Base-by-base conservation (phyloP, 2,329 filamentous ascomycete species). In the Aspergillus pseudoterreus region DNA sequence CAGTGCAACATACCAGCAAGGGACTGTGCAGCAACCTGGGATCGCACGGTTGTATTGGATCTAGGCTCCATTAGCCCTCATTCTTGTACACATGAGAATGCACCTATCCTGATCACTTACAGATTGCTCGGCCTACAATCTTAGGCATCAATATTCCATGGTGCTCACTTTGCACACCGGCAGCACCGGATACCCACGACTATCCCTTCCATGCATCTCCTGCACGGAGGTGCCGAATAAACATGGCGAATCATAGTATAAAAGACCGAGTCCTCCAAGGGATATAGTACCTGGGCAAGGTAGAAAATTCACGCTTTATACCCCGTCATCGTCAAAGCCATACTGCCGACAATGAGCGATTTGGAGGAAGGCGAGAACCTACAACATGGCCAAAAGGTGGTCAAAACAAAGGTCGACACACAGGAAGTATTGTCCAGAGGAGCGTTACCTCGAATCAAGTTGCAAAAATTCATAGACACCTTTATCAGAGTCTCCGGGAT, bases 401-500 rank as follows among this genome's bases (percentile, higher is more conserved):
- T 15, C 14, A 46, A 43, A 21, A 10, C 45, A 6, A 38, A 44
- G 11, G 32, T 44, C 17, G 32, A 47, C 17, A 38, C 50, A 44
- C 14, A 43, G n/a, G 50, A 47, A 22, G 4, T 44, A 9, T 8
- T 43, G 4, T 24, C 39, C 17, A 43, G 19, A 6, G 21, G 41
- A 11, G 30, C 24, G 15, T 17, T 44, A n/a, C 41, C 30, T 11
- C 12, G 10, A 14, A 39, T 24, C 15, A 47, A 17, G 2, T 36
- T 42, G 19, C 49, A 39, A 17, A 44, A 15, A 39, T 33, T 19
- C 30, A 43, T 42, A 14, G 39, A 43, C 12, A n/a, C 19, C 8
- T 47, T 47, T 14, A 19, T 38, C 30, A 47, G 45, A 30, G 2
- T 53, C 5, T 48, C 42, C 6, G 50, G 53, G 32, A n/a, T 54